Base-by-base conservation (phyloP, 106 monocot genomes). In the Posidonia australis region DNA sequence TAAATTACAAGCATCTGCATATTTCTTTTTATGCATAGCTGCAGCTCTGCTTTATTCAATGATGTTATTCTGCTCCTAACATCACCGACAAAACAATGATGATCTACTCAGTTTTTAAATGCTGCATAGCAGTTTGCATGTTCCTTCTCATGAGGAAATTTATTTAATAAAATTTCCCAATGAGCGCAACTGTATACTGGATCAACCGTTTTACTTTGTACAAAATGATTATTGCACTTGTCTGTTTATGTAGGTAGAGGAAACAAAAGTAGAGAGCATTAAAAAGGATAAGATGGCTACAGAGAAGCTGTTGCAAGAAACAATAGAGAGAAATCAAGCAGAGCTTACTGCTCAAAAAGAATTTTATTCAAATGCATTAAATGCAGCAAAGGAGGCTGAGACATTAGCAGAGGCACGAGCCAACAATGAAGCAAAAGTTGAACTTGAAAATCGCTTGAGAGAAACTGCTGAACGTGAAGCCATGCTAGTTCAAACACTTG, bases 231-330 rank as follows among this genome's bases (percentile, higher is more conserved):
- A 36, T 49, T 48, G 23, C 58, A 16, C 21, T 58, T 56, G 21
- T 36, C 23, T 70, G 28, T 44, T 58, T 64, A 45, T 58, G 27
- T 70, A 96, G 96, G 96, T 87, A 20, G 96, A 96, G 76, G 96
- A 90, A 79, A 60, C 96, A 44, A 96, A 87, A 70, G 80, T 78
- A 10, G 96, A 96, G 67, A 96, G 86, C 77, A 80, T 90, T 56
- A 90, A 90, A 68, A 86, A 74, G 64, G 87, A 96, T 70, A 96
- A 96, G 62, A 66, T 74, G 24, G 82, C 82, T 17, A 96, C 90
- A 66, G 96, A 96, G 64, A 96, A 90, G 65, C 77, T 96, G 72
- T 64, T 96, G 60, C 96, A 96, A 65, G 96, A 96, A 80, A 96
- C 90, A 46, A 82, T 83, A 62, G 96, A 96, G 78, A 96, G 67